Conservation (phyloP, 805 yeast genomes). For the Yamadazyma akitaensis region DNA sequence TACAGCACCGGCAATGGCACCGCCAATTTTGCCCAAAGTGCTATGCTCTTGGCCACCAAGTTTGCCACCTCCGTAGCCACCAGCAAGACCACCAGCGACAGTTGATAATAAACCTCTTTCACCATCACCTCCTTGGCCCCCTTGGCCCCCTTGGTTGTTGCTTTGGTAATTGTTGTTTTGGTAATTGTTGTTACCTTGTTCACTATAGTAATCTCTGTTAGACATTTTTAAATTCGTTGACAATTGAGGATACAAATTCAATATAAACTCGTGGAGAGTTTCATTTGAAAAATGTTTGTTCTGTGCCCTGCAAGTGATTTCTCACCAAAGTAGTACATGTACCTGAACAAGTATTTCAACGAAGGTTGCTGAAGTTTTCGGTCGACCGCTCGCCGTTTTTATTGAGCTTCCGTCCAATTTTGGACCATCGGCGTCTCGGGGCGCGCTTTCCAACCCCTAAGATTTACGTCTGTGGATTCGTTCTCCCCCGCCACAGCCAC, state of each 20-base stretch:
- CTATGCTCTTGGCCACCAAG: slow-evolving; percentile 27
- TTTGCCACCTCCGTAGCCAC: slow-evolving; percentile 51
- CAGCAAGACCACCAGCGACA: slow-evolving; percentile 50
- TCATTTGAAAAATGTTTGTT: neutral
- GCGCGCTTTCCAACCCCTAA: too few species aligned
- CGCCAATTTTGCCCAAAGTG: slow-evolving; percentile 45
- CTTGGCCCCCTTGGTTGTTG: slow-evolving; percentile 15
- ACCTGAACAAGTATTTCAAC: too few species aligned
- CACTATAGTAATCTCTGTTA: slow-evolving; percentile 22
- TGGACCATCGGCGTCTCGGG: too few species aligned
- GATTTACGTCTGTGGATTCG: too few species aligned
- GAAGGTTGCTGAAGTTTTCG: too few species aligned
- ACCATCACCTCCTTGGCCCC: slow-evolving; percentile 23
- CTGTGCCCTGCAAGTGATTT: neutral
- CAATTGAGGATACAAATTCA: neutral
- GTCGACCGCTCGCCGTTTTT: too few species aligned
- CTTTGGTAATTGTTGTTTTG: slow-evolving; percentile 47
- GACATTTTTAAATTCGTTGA: slow-evolving; percentile 6
- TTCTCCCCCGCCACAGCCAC: too few species aligned
- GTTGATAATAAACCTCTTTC: slow-evolving; percentile 42
- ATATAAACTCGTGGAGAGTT: neutral
- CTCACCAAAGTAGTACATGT: too few species aligned
- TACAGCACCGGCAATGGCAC: slow-evolving; percentile 55
- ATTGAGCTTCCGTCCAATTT: too few species aligned
- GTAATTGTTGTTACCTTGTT: slow-evolving; percentile 3